A percentile compares a stretch with the other conserved stretches of the same genome.
Evolutionary conservation across 2,329 filamentous ascomycete genomes (phyloP).

Genomic region (Epichloe glyceriae): DNA sequence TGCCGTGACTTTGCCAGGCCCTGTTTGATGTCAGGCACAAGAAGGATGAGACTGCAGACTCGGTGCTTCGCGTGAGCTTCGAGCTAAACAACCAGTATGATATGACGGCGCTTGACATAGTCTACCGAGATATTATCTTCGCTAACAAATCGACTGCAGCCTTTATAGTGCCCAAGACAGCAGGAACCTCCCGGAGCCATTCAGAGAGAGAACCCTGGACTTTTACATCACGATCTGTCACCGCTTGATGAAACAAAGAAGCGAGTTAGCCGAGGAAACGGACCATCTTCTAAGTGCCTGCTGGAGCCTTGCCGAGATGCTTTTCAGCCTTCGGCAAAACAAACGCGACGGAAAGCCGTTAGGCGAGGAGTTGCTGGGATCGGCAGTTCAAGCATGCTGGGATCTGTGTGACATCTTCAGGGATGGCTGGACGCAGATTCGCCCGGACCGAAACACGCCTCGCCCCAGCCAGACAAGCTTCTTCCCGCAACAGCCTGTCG

Average conservation of each 20-base stretch:
- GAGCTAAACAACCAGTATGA: slow-evolving; percentile 81
- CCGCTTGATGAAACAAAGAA: slow-evolving; percentile 88
- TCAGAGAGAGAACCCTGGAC: slow-evolving; percentile 79
- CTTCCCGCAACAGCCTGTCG: slow-evolving; percentile 36
- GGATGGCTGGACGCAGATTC: slow-evolving; percentile 80
- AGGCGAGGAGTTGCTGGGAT: slow-evolving; percentile 75
- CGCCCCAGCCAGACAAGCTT: slow-evolving; percentile 69
- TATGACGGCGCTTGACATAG: not conserved
- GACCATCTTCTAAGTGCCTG: slow-evolving; percentile 75
- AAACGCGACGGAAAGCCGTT: slow-evolving; percentile 57
- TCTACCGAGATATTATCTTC: not conserved
- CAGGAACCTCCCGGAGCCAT: slow-evolving; percentile 68
- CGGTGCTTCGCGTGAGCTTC: slow-evolving; percentile 81
- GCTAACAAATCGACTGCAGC: slow-evolving; percentile 20
- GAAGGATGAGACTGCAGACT: slow-evolving; percentile 69
- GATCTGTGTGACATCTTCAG: slow-evolving; percentile 88
- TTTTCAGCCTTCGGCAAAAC: slow-evolving; percentile 81
- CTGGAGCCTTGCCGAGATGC: slow-evolving; percentile 84
- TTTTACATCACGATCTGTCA: slow-evolving; percentile 93
- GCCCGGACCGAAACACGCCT: slow-evolving; percentile 76
- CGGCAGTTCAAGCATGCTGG: slow-evolving; percentile 87
- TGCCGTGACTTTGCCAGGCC: slow-evolving; percentile 81
- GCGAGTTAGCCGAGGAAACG: slow-evolving; percentile 64
- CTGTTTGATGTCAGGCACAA: slow-evolving; percentile 75
- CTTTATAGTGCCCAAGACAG: slow-evolving; percentile 81